Base-by-base conservation (phyloP, 345 rosid genomes). In the Arabis hirsuta region DNA sequence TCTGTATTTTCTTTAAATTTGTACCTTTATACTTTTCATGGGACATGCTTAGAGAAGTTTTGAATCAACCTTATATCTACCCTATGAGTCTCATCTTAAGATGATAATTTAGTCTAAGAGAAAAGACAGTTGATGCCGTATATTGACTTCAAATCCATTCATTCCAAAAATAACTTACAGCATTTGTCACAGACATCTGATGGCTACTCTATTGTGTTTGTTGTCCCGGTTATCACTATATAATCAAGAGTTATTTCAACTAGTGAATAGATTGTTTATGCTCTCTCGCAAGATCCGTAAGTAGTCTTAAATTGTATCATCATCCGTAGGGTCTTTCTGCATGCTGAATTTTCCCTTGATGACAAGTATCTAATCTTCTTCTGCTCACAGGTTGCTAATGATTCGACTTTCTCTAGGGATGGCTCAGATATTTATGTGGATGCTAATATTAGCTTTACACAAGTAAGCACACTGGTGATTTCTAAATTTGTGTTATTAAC, bases 391-490 rank as follows among this genome's bases (percentile, higher is more conserved):
- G 96, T 91, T 42, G 91, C 90, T 31, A 81, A 86, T 47, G 98
- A 94, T 82, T 81, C 88, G 9, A 66, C 79, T 65, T 94, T 94
- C 84, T 22, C 89, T 13, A 84, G 96, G 82, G 95, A 94, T 53
- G 96, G 98, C 70, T 88, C 94, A 67, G 96, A 94, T 86, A 60
- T 94, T 24, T 91, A 88, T 58, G 92, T 91, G 74, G 88, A 86
- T 76, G 84, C 88, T 73, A 82, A 85, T 68, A 88, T 94, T 76
- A 89, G 91, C 86, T 88, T 94, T 81, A 88, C 90, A 44, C 91
- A 91, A 74, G 97, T 94, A 81, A 86, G 96, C 52, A 60, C 52
- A 47, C 59, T 54, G 58, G 16, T 67, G 44, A 75, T 54, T 68
- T 59, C 14, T 68, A 7, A 62, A 61, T 54, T 39, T 61, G 24